Evolutionary conservation across 1,284 basidiomycete species (phyloP).

Genomic region (Irpex sp.): DNA sequence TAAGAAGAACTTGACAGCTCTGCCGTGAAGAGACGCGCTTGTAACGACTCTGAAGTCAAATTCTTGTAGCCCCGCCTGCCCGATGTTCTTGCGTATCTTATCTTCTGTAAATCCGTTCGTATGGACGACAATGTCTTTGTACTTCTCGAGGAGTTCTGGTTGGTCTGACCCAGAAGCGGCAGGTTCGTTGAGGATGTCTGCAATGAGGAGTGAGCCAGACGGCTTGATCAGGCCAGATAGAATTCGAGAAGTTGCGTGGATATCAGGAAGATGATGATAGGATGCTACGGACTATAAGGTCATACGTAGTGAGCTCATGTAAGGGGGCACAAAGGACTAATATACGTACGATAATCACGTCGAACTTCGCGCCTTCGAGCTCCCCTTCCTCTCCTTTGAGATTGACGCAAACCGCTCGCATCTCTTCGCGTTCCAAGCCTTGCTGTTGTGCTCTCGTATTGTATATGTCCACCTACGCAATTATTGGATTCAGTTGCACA

Average conservation of each 20-base stretch:
- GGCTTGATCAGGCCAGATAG: conserved; percentile 55
- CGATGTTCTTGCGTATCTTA: conserved; percentile 41
- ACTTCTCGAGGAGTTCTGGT: conserved; percentile 16
- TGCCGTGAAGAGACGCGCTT: not conserved
- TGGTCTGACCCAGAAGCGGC: not conserved
- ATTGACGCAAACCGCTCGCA: conserved; percentile 46
- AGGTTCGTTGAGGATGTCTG: conserved; percentile 31
- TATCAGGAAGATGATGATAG: conserved; percentile 59
- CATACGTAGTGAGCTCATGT: not conserved
- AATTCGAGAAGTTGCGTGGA: conserved; percentile 41
- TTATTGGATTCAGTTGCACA: too few species aligned
- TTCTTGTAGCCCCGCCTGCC: conserved; percentile 38
- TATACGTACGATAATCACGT: conserved; percentile 49
- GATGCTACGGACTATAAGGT: conserved; percentile 50
- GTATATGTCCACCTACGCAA: conserved; percentile 2
- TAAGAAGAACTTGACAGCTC: not conserved
- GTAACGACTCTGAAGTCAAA: conserved; percentile 33
- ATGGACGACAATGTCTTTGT: conserved; percentile 42
- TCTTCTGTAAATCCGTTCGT: conserved; percentile 41
- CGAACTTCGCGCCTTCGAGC: conserved; percentile 48
- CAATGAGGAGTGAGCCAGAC: conserved; percentile 50
- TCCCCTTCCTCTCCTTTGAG: conserved; percentile 40
- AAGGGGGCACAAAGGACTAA: not conserved
- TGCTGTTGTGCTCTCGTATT: conserved; percentile 39
- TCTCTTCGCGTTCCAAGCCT: conserved; percentile 49